Evolutionary conservation across 2,329 filamentous ascomycete species (phyloP).

Genomic region (Coniochaeta ligniaria): DNA sequence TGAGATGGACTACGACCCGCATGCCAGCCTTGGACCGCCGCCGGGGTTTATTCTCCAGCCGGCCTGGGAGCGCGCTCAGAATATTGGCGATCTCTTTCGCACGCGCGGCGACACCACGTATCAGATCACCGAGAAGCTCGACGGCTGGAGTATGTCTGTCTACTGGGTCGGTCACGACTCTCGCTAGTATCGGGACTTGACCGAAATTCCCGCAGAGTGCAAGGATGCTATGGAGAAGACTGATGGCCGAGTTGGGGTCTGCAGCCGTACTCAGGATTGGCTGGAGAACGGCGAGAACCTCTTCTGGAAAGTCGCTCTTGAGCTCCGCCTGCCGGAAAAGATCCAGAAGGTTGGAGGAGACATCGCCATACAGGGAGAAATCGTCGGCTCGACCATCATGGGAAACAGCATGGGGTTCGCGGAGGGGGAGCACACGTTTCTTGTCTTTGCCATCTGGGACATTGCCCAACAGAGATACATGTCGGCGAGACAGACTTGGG

Average conservation of each 20-base stretch:
- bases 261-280: slow-evolving; percentile 11
- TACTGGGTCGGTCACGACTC: slow-evolving; percentile 17
- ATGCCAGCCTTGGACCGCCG: slow-evolving; percentile 8
- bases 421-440: slow-evolving; percentile 15
- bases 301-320: slow-evolving; percentile 17
- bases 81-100: slow-evolving; percentile 13
- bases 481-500: slow-evolving; percentile 1
- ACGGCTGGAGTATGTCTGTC: slow-evolving; percentile 22
- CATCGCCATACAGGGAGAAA: slow-evolving; percentile 20
- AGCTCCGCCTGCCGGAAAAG: slow-evolving; percentile 14
- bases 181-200: slow-evolving; percentile 11
- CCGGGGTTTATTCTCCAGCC: slow-evolving; percentile 20
- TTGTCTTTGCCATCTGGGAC: slow-evolving; percentile 18
- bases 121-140: slow-evolving; percentile 24
- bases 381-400: slow-evolving; percentile 17
- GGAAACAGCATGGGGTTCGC: slow-evolving; percentile 19
- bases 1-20: background rate
- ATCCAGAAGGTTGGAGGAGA: slow-evolving; percentile 13
- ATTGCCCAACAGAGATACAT: slow-evolving; percentile 14
- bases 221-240: background rate
- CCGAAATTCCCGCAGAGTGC: slow-evolving; percentile 5
- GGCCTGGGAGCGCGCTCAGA: slow-evolving; percentile 18
- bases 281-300: slow-evolving; percentile 8
- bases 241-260: slow-evolving; percentile 14
- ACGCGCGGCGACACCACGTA: slow-evolving; percentile 9